Base-by-base conservation (phyloP, 306 rosid species). In the Chamaecrista fasciculata region DNA sequence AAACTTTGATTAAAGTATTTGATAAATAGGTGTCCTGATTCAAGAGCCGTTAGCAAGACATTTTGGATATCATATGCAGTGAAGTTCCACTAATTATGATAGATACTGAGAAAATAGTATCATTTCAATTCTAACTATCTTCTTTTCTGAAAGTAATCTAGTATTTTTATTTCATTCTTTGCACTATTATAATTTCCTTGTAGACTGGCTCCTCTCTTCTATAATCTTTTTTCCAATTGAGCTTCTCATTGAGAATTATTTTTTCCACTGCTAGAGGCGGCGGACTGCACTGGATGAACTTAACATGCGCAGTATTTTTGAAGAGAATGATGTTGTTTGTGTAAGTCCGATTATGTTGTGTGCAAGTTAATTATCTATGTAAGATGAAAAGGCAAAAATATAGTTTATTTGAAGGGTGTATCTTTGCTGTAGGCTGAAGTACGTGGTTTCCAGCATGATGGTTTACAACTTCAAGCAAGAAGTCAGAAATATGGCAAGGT, bases 401-500 rank as follows among this genome's bases (percentile, higher is more conserved):
- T 59, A 5, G 19, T 34, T 59, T 59, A 1, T 9, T 58, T 16
- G 16, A 58, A 31, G n/a, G n/a, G 4, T 31, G 28, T 28, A 57
- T 8, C 24, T 7, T 57, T 33, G 26, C 25, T 18, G 6, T 59
- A 90, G 98, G 97, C 97, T 7, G 98, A 94, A 78, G 91, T 94
- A 73, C 96, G 97, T 29, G 95, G 96, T 64, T 80, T 82, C 49
- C 97, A 90, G 77, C 79, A 84, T 48, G 97, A 94, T 70, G 97
- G 99, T 50, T 78, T 93, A 68, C 97, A 93, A 75, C 95, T 94
- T 74, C 98, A 94, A 81, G 97, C 98, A 73, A 82, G 98, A 84
- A 94, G 97, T 72, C 91, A 85, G 80, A 90, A 90, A 77, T 94
- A 88, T 55, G 98, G 96, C 25, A 94, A 94, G 97, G 99, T 91